A percentile compares a stretch with the other conserved stretches of the same genome.
phyloP scores from a whole-genome alignment of 2,329 filamentous ascomycete species.

The Arthrobotrys iridis region DNA sequence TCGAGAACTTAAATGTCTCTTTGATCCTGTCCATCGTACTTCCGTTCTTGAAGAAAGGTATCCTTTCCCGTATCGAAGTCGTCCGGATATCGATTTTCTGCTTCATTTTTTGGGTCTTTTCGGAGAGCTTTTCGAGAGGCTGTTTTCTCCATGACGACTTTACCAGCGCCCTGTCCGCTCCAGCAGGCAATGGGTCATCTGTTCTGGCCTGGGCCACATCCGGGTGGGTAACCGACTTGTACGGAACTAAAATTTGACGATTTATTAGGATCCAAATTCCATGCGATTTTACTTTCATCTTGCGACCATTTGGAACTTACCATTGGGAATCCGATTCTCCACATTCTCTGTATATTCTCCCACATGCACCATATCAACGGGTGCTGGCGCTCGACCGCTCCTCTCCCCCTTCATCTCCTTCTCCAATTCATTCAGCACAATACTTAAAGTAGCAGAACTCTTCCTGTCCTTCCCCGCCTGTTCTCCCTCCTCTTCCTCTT shows the following conservation, averaged over 20 bases:
- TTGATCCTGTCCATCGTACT: constrained; percentile 53
- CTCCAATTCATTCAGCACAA: constrained; percentile 48
- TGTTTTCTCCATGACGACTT: constrained; percentile 51
- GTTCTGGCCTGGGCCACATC: constrained; percentile 44
- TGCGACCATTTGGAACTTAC: constrained; percentile 6
- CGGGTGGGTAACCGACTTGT: constrained; percentile 52
- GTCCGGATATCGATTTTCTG: constrained; percentile 45
- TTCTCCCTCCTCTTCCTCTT: constrained; percentile 23
- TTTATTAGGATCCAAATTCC: constrained; percentile 18
- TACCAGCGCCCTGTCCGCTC: constrained; percentile 15
- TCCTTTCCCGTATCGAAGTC: constrained; percentile 49
- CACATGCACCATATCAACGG: constrained; percentile 16
- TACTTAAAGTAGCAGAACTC: constrained; percentile 51
- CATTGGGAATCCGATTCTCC: constrained; percentile 46
- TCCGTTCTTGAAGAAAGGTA: constrained; percentile 49
- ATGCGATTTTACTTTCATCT: not conserved
- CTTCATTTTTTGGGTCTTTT: constrained; percentile 47
- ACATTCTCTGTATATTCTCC: constrained; percentile 51
- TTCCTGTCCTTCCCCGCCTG: constrained; percentile 37
- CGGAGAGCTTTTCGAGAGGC: constrained; percentile 43
- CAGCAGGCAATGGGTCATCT: constrained; percentile 16
- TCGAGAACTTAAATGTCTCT: constrained; percentile 53
- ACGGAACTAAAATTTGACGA: constrained; percentile 32
- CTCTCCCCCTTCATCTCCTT: constrained; percentile 39
- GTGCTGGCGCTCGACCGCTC: constrained; percentile 1